Evolutionary conservation across 257 asterid genomes (phyloP), one percentile per base, ranked within the genome.

Genomic region (Fraxinus americana): DNA sequence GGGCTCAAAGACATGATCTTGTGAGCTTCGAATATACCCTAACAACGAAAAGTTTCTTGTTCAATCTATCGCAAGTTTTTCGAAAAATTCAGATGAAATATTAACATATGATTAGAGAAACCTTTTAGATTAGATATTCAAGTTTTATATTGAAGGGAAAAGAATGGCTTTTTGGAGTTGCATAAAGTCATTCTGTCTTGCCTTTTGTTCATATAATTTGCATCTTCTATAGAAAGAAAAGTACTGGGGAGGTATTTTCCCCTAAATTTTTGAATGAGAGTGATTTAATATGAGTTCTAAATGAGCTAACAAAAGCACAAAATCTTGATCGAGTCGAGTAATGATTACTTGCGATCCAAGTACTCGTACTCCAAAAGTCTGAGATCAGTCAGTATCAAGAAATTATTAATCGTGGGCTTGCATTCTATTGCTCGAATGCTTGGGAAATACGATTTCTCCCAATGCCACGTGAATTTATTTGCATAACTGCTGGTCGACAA

Each of bases 111-210:
- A 23, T 66, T 2, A n/a, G 71, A 69, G 61, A 80, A 45, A 70
- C 52, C 29, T n/a, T 16, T 17, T 52, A 52, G 63, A 52, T 48
- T 35, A 66, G 43, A 54, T 75, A 61, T 57, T n/a, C 75, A 23
- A 71, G 34, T 54, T 43, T 25, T 67, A 21, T 27, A 19, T 27
- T 21, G 41, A 54, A 74, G 82, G 87, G 83, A 54, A 86, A 84
- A 72, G 88, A 61, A 87, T 89, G 88, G 83, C 90, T 85, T 89
- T 78, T 21, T 16, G 72, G 61, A 59, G 79, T 30, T 65, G 82
- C 61, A 80, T 69, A 43, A 80, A 87, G 82, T 67, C 83, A 89
- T 87, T 83, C 92, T 35, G 45, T 30, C 32, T 75, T 75, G 75
- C 77, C 23, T 71, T 83, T 39, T 10, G 3, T 10, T 8, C 45